Evolutionary conservation across 2,329 filamentous ascomycete genomes (phyloP), one percentile per base, ranked within the genome.

Genomic region (Verticillium alfalfae): DNA sequence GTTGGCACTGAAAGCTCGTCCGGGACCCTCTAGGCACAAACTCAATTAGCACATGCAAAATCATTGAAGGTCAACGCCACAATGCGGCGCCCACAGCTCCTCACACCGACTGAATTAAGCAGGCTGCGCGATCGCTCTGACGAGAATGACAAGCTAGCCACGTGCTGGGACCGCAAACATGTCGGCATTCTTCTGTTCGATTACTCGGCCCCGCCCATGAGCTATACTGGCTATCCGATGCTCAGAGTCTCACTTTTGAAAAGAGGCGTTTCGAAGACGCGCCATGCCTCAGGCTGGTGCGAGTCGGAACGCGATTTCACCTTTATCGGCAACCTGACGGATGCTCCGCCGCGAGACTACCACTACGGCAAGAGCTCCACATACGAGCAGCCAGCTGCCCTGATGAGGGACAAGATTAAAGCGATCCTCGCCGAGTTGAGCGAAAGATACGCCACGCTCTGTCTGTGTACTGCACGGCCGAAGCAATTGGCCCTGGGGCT

Each of bases 121-220:
- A 49, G n/a, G 45, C n/a, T 49, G 8, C 45, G 22, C 26, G 10
- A 13, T 49, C 54, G 59, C 9, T 56, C 62, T 16, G 13, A 45
- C 0, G 62, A 63, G 15, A 63, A 63, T 22, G 56, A 49, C 22
- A 61, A 57, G 38, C 56, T 63, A 4, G 62, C 62, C 8, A 45
- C 56, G 9, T 56, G 56, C 6, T 63, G 59, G 62, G 49, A 36
- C 13, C 12, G 56, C 37, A 56, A 59, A 0, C 26, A 61, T 0
- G 37, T 41, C 26, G 59, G 55, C 6, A 58, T 63, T 13, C 16
- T 63, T 2, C n/a, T 56, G 4, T 34, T 63, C 2, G 56, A 61
- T 15, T 63, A 54, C 34, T 13, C 10, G n/a, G 18, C 57, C 15
- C 22, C 34, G 3, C 15, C 22, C n/a, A 16, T 15, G 0, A 31